These are phyloP conservation scores for Cladosporium sp. DNA, from an alignment of 2,329 filamentous ascomycete genomes.

Conservation along the genomic window DNA sequence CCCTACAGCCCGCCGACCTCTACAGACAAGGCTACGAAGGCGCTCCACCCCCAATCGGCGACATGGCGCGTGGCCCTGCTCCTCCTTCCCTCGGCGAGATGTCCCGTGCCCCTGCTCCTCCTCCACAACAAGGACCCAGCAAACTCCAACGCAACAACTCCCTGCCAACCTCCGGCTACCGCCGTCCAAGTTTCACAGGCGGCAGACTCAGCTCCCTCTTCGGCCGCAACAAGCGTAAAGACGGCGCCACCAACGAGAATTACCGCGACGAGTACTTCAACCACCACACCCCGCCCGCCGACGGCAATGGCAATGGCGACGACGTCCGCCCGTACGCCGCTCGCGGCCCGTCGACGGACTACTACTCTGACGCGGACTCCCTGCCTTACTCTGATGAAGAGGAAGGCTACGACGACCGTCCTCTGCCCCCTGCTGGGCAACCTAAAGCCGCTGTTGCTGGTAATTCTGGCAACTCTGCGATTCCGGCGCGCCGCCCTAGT, in stretches of 20 bases:
- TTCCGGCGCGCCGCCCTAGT: conserved; percentile 27
- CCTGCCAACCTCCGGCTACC: conserved; percentile 8
- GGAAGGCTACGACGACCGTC: conserved; percentile 27
- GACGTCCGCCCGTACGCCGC: conserved; percentile 3
- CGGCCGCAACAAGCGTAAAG: conserved; percentile 11
- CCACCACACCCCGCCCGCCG: conserved; percentile 4
- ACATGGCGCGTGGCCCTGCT: not conserved
- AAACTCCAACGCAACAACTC: conserved; percentile 18
- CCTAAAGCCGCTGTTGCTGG: not conserved
- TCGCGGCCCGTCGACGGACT: conserved; percentile 18
- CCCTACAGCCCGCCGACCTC: conserved; percentile 15
- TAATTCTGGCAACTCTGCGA: not conserved
- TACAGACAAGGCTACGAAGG: conserved; percentile 29
- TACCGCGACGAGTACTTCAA: conserved; percentile 11
- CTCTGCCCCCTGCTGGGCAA: conserved; percentile 13
- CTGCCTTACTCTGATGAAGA: conserved; percentile 31
- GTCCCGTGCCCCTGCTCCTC: not conserved
- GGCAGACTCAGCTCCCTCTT: conserved; percentile 14
- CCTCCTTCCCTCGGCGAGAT: not conserved
- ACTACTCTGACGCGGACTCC: conserved; percentile 26
- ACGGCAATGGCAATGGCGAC: conserved; percentile 13
- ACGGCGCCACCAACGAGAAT: not conserved
- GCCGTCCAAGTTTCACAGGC: conserved; percentile 14
- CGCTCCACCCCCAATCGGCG: not conserved
- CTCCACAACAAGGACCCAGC: not conserved